phyloP scores from a whole-genome alignment of 805 yeast genomes.

The Metschnikowia kofuensis region DNA sequence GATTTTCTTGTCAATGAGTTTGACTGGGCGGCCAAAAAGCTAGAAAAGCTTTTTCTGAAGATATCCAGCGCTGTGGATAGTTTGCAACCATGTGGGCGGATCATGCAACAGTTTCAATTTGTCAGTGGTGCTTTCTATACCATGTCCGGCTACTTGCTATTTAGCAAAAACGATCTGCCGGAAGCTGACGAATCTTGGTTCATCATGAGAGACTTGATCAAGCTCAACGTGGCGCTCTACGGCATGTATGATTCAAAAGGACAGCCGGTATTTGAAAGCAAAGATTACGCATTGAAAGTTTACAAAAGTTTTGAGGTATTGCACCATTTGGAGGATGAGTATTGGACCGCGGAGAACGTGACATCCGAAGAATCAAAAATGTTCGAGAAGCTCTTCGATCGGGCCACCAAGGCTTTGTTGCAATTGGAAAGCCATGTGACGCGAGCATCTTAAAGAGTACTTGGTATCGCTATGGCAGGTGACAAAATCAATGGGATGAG shows the following conservation, averaged over 20 bases:
- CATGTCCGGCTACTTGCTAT: background rate
- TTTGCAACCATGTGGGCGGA: background rate
- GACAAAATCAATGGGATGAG: too few relatives aligned
- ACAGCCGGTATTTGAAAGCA: background rate
- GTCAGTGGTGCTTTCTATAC: background rate
- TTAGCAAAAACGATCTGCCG: background rate
- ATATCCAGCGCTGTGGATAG: background rate
- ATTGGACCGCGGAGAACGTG: background rate
- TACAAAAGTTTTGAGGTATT: background rate
- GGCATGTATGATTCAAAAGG: background rate
- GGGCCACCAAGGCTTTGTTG: background rate
- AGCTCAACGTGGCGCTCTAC: background rate
- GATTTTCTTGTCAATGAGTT: background rate
- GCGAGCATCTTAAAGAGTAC: background rate
- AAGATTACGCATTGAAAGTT: background rate
- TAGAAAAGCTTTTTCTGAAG: background rate
- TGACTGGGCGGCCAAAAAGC: background rate
- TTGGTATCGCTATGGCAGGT: too few relatives aligned
- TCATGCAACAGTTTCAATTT: background rate
- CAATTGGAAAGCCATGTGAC: background rate
- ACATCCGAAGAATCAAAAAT: background rate
- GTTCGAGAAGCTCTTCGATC: background rate
- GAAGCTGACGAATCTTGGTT: background rate
- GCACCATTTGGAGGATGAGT: background rate
- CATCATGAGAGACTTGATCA: background rate